Base-by-base conservation (phyloP, 805 yeast species). In the Scheffersomyces ergatensis region DNA sequence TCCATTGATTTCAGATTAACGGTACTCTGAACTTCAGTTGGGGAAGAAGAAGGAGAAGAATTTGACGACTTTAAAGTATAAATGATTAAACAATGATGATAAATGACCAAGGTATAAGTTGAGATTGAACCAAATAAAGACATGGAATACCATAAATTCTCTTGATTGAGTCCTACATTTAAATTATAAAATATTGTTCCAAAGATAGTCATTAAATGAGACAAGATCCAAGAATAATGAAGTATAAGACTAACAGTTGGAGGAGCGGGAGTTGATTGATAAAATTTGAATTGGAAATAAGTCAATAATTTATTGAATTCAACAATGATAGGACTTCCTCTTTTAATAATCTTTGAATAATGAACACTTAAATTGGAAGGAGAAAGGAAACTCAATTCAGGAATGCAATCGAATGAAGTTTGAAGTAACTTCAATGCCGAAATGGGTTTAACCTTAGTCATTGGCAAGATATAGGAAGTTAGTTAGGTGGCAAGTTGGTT, bases 31-130 rank as follows among this genome's bases (percentile, higher is more conserved):
- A n/a, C n/a, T n/a, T n/a, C n/a, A n/a, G n/a, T n/a, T n/a, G n/a
- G n/a, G n/a, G n/a, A n/a, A n/a, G n/a, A n/a, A n/a, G n/a, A n/a
- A n/a, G n/a, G n/a, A 26, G 29, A 26, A 9, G 29, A 26, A 9
- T 11, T 9, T 12, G 24, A 7, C 6, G 24, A 21, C 9, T 21
- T 21, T 21, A 21, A 21, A 20, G 9, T 18, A 5, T 34, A n/a
- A 31, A 32, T 20, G 19, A 43, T 31, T 2, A 34, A 18, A 3
- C 41, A 30, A 34, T 54, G 57, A 12, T 51, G 52, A 31, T 48
- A 47, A 1, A 53, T 43, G 2, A 58, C 57, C 30, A 55, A 33
- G 2, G 45, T n/a, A 33, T 57, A 57, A 14, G 62, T 55, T 15
- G 47, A 8, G 4, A 46, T 32, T 7, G 50, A 30, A 3, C 48